Evolutionary conservation across 2,329 filamentous ascomycete species (phyloP).

Genomic region (Penicillium sp.): DNA sequence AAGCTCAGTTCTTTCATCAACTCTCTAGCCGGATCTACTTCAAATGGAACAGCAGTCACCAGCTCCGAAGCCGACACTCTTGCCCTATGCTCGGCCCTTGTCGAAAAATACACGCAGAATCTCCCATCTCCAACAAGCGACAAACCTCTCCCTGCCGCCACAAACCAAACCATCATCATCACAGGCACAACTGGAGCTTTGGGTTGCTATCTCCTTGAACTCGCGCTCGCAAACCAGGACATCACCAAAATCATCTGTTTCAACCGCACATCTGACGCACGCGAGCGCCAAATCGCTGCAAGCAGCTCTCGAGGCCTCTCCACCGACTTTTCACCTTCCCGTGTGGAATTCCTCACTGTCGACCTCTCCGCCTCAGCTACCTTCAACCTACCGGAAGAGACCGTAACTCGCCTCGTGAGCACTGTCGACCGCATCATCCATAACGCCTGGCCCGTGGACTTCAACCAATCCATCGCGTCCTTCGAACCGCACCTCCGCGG

Average conservation of each 20-base stretch:
- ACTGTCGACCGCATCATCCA: slow-evolving; percentile 54
- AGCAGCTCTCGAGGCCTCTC: background rate
- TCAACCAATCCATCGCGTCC: slow-evolving; percentile 57
- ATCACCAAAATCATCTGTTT: slow-evolving; percentile 10
- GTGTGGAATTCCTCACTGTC: slow-evolving; percentile 3
- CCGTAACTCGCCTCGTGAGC: background rate
- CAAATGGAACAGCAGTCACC: slow-evolving; percentile 1
- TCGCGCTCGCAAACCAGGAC: background rate
- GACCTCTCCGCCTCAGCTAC: slow-evolving; percentile 7
- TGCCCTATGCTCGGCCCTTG: slow-evolving; percentile 8
- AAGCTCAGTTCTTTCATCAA: slow-evolving; percentile 10
- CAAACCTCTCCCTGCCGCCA: slow-evolving; percentile 3
- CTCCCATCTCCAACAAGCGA: background rate
- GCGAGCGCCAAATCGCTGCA: slow-evolving; percentile 1
- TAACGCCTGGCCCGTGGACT: slow-evolving; percentile 66
- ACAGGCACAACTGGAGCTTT: slow-evolving; percentile 15
- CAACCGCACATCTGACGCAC: slow-evolving; percentile 8
- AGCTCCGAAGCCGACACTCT: slow-evolving; percentile 4
- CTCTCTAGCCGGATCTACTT: slow-evolving; percentile 2
- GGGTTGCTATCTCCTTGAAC: slow-evolving; percentile 10
- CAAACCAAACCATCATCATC: slow-evolving; percentile 8
- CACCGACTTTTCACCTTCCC: slow-evolving; percentile 6
- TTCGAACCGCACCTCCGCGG: slow-evolving; percentile 47
- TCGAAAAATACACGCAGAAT: slow-evolving; percentile 11
- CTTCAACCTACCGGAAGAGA: background rate